These are phyloP conservation scores for Apiotrichum porosum DNA, from an alignment of 1,284 basidiomycete species.

Conservation along the genomic window DNA sequence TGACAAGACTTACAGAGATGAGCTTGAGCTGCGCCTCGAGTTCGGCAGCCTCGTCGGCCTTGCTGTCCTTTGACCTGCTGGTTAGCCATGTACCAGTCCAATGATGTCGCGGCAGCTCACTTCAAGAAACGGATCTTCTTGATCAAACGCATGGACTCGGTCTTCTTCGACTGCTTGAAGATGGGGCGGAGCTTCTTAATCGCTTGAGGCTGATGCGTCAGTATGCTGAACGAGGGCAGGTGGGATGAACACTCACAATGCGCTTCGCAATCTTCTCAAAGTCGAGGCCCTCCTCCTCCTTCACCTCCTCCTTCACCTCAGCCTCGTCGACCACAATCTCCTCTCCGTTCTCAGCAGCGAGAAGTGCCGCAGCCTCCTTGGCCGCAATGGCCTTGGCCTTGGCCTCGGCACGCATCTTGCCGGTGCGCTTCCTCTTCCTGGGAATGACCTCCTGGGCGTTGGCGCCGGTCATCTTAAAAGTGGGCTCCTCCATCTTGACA, in stretches of 20 bases:
- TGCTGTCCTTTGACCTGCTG: conserved; percentile 46
- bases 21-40: conserved; percentile 64
- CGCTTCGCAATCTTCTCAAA: conserved; percentile 28
- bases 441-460: too few species aligned
- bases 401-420: conserved; percentile 43
- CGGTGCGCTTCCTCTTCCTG: conserved; percentile 47
- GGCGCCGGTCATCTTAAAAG: too few species aligned
- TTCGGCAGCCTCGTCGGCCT: conserved; percentile 49
- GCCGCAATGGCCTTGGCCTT: conserved; percentile 15
- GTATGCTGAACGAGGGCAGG: conserved; percentile 1
- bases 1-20: conserved; percentile 59
- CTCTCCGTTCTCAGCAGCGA: neutral
- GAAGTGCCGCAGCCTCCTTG: neutral
- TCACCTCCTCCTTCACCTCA: neutral
- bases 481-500: too few species aligned
- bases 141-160: conserved; percentile 75
- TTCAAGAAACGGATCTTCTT: conserved; percentile 72
- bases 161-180: conserved; percentile 70
- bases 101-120: conserved; percentile 43
- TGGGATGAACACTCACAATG: conserved; percentile 33
- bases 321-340: neutral
- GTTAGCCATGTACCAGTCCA: too few species aligned
- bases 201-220: conserved; percentile 35
- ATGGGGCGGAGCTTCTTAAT: conserved; percentile 45
- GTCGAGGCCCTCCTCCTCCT: conserved; percentile 17